These are phyloP conservation scores for Xylaria sp. DNA, from an alignment of 495 filamentous ascomycete genomes.

Conservation along the genomic window DNA sequence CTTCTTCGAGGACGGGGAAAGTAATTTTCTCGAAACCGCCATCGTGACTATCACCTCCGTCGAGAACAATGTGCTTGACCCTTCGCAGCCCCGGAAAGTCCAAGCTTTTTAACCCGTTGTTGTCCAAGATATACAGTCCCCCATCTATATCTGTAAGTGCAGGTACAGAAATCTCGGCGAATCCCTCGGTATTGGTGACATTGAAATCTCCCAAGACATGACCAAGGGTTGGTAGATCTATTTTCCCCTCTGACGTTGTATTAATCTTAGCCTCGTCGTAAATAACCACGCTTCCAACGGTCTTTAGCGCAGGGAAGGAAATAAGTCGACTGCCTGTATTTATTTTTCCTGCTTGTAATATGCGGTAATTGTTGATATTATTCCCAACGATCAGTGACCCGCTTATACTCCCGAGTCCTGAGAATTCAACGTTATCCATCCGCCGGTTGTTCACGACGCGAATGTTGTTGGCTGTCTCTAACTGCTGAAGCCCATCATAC, in stretches of 20 bases:
- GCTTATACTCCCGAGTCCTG: constrained; percentile 5
- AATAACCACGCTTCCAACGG: constrained; percentile 14
- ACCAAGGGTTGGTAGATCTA: constrained; percentile 7
- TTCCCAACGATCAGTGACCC: constrained; percentile 7
- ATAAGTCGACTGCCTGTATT: neutral
- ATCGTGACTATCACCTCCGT: neutral
- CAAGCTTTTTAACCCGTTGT: neutral
- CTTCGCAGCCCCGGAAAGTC: constrained; percentile 10
- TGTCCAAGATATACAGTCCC: neutral
- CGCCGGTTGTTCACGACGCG: constrained; percentile 10
- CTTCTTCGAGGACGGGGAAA: constrained; percentile 18
- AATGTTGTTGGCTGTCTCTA: constrained; percentile 11
- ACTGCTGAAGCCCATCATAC: constrained; percentile 2
- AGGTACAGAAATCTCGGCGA: neutral
- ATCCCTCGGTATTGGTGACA: neutral
- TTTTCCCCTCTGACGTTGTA: neutral
- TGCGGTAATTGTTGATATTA: neutral
- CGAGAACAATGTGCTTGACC: neutral
- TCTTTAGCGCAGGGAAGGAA: constrained; percentile 11
- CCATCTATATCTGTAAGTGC: constrained; percentile 16
- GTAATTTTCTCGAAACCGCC: neutral
- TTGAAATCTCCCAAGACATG: constrained; percentile 24
- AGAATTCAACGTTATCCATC: constrained; percentile 15
- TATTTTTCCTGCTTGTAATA: neutral
- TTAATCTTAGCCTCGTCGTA: neutral